Conservation (phyloP, 176 grass and related monocot species). For the Hordeum marinum region DNA sequence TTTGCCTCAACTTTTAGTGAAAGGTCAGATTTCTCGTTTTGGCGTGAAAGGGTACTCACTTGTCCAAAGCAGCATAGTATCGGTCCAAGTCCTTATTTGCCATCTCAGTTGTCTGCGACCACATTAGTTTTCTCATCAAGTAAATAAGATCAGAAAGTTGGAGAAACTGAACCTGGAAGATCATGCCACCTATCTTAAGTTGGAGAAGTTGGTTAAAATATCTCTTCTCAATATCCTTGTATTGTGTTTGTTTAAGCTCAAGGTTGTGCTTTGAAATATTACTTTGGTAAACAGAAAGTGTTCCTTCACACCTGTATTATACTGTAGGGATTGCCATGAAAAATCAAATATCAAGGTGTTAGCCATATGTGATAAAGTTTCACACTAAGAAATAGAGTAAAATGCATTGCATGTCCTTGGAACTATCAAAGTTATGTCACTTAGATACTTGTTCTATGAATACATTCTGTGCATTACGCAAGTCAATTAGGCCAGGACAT, state of each 20-base stretch:
- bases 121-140: constrained; percentile 23
- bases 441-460: not conserved
- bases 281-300: constrained; percentile 81
- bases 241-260: constrained; percentile 90
- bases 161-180: constrained; percentile 20
- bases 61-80: constrained; percentile 92
- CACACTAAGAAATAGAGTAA: not conserved
- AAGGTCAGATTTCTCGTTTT: not conserved
- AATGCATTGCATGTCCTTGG: not conserved
- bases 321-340: constrained; percentile 43
- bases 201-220: constrained; percentile 92
- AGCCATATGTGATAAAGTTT: not conserved
- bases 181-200: constrained; percentile 70
- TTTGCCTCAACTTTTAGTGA: not conserved
- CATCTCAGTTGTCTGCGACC: constrained; percentile 88
- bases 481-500: not conserved
- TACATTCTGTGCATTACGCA: not conserved
- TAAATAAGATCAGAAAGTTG: constrained; percentile 17
- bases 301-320: constrained; percentile 90
- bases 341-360: constrained; percentile 21
- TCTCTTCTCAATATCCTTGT: constrained; percentile 87
- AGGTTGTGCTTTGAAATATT: constrained; percentile 89
- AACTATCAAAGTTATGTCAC: not conserved
- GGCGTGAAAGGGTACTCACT: constrained; percentile 33
- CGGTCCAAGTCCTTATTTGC: constrained; percentile 96